A percentile compares a stretch with the other conserved stretches of the same genome.
phyloP scores from a whole-genome alignment of 345 rosid genomes.

The Salix suchowensis region DNA sequence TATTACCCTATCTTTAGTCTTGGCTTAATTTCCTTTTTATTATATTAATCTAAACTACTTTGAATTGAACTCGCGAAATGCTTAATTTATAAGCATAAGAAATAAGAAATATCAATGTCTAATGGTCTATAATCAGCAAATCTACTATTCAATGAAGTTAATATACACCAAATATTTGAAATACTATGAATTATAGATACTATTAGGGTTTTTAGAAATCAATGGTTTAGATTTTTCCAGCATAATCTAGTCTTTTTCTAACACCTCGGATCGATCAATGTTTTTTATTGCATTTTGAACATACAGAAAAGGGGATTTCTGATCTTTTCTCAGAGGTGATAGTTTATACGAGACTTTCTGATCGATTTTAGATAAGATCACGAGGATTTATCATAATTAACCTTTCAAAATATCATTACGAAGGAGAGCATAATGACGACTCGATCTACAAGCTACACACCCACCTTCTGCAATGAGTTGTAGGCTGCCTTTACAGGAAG shows the following conservation, averaged over 20 bases:
- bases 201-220: too few relatives aligned
- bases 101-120: background rate
- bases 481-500: background rate
- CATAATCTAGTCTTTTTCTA: too few relatives aligned
- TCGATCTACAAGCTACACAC: background rate
- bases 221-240: too few relatives aligned
- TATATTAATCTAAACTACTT: background rate
- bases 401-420: too few relatives aligned
- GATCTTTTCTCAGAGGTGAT: background rate
- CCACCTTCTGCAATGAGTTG: background rate
- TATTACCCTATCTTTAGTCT: background rate
- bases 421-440: background rate
- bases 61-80: background rate
- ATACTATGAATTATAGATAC: background rate
- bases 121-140: background rate
- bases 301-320: background rate
- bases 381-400: background rate
- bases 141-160: too few relatives aligned
- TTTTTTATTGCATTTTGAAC: background rate
- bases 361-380: background rate
- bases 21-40: background rate
- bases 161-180: too few relatives aligned
- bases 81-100: background rate
- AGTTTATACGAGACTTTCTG: background rate
- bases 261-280: background rate